Evolutionary conservation across 176 grass and related monocot genomes (phyloP).

Genomic region (Ananas comosus): DNA sequence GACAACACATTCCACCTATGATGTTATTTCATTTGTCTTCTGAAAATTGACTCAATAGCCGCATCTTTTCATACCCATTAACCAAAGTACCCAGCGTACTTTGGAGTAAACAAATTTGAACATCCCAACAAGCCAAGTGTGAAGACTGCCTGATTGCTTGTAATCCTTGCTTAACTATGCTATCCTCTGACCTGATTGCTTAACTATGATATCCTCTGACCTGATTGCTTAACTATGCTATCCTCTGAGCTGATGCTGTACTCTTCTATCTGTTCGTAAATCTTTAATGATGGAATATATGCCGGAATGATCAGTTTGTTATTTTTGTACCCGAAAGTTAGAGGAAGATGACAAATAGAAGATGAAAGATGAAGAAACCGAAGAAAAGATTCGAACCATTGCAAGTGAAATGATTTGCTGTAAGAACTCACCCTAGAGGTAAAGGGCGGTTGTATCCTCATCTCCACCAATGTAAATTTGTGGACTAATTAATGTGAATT

Average conservation of each 20-base stretch:
- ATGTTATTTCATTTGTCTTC: too few species aligned
- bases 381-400: constrained; percentile 27
- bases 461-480: not conserved
- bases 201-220: too few species aligned
- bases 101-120: too few species aligned
- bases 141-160: too few species aligned
- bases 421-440: constrained; percentile 22
- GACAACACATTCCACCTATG: too few species aligned
- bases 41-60: too few species aligned
- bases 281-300: constrained; percentile 2
- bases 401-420: constrained; percentile 44
- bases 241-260: not conserved
- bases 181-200: not conserved
- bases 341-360: constrained; percentile 32
- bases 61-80: too few species aligned
- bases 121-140: too few species aligned
- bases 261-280: not conserved
- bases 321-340: constrained; percentile 30
- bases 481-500: not conserved
- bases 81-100: too few species aligned
- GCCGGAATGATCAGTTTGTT: constrained; percentile 25
- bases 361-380: constrained; percentile 32
- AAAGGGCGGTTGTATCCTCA: constrained; percentile 1
- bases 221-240: too few species aligned
- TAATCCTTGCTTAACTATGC: not conserved